Evolutionary conservation across 352 stramenopile species (phyloP).

Genomic region (Blastocystis sp.): DNA sequence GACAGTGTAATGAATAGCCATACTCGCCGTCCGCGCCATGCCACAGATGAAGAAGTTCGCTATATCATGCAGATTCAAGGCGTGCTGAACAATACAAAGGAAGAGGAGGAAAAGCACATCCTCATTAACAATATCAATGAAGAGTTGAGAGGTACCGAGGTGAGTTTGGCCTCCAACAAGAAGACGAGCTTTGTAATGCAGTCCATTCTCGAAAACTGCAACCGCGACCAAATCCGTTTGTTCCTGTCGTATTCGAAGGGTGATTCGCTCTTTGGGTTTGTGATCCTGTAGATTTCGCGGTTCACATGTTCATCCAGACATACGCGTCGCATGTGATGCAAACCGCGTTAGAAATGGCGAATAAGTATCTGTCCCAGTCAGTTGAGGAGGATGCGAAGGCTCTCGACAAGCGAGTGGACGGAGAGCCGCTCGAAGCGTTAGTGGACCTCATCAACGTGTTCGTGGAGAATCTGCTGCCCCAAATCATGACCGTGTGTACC

Average conservation of each 20-base stretch:
- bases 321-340: conserved; percentile 72
- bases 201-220: conserved; percentile 62
- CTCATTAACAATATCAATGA: conserved; percentile 73
- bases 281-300: conserved; percentile 43
- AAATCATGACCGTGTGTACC: conserved; percentile 12
- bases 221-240: conserved; percentile 53
- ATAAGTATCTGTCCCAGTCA: conserved; percentile 36
- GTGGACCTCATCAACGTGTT: conserved; percentile 51
- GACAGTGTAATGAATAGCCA: not conserved
- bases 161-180: conserved; percentile 74
- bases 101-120: conserved; percentile 57
- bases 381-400: conserved; percentile 28
- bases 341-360: conserved; percentile 59
- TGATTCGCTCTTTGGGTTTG: not conserved
- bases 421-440: conserved; percentile 56
- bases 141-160: conserved; percentile 70
- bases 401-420: conserved; percentile 20
- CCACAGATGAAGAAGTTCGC: conserved; percentile 67
- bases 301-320: conserved; percentile 73
- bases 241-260: conserved; percentile 72
- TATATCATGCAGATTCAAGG: conserved; percentile 73
- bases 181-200: conserved; percentile 72
- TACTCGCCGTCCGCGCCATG: conserved; percentile 54
- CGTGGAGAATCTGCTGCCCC: conserved; percentile 19
- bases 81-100: conserved; percentile 67